Evolutionary conservation across 2,329 filamentous ascomycete species (phyloP).

Genomic region (Gnomoniopsis smithogilvyi): DNA sequence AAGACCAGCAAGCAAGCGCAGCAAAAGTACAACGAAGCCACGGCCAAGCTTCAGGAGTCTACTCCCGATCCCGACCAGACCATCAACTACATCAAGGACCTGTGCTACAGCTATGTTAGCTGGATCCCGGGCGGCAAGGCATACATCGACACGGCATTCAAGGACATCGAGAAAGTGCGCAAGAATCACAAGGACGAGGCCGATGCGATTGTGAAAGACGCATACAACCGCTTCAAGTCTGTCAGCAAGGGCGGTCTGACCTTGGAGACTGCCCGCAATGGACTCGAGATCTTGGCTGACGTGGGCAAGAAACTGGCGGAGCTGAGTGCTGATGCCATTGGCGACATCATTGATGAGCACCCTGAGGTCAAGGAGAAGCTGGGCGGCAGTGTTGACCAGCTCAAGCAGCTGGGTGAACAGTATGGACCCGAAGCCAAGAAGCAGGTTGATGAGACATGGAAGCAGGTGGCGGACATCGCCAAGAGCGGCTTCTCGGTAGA

Average conservation of each 20-base stretch:
- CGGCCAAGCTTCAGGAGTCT: constrained; percentile 57
- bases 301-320: constrained; percentile 56
- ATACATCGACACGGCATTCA: constrained; percentile 68
- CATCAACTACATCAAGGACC: constrained; percentile 61
- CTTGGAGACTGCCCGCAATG: constrained; percentile 58
- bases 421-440: constrained; percentile 76
- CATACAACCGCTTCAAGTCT: constrained; percentile 64
- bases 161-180: constrained; percentile 66
- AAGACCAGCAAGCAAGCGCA: constrained; percentile 50
- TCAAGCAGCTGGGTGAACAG: constrained; percentile 66
- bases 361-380: constrained; percentile 70
- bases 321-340: constrained; percentile 59
- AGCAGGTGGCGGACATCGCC: constrained; percentile 61
- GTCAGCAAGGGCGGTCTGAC: constrained; percentile 58
- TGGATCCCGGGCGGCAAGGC: constrained; percentile 69
- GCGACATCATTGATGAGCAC: constrained; percentile 69
- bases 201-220: constrained; percentile 63
- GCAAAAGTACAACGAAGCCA: constrained; percentile 57
- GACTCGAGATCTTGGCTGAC: constrained; percentile 61
- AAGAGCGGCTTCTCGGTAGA: constrained; percentile 55
- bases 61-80: constrained; percentile 67
- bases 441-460: constrained; percentile 69
- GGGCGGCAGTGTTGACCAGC: constrained; percentile 63
- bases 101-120: constrained; percentile 64
- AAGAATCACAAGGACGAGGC: constrained; percentile 68